Evolutionary conservation across 257 asterid genomes (phyloP).

Genomic region (Scutellaria barbata): DNA sequence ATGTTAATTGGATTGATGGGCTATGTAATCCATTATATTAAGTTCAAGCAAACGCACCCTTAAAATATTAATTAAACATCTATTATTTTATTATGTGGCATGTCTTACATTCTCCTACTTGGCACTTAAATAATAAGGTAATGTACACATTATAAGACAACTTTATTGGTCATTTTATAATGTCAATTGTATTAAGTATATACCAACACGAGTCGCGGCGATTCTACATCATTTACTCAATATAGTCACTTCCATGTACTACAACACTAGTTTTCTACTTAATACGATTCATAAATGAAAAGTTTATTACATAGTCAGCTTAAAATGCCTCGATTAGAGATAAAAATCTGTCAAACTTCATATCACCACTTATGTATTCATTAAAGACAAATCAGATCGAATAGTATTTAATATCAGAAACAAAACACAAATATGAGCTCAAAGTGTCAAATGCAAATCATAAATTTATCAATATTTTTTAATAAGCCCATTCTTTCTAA

Average conservation of each 20-base stretch:
- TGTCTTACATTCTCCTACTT: not conserved
- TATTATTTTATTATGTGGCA: not conserved
- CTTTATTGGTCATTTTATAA: not conserved
- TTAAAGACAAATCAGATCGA: not conserved
- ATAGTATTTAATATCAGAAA: too few species aligned
- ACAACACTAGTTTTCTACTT: not conserved
- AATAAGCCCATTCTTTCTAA: too few species aligned
- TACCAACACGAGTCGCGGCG: not conserved
- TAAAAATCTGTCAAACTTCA: not conserved
- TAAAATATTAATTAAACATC: too few species aligned
- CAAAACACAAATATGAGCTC: not conserved
- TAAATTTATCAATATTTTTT: not conserved
- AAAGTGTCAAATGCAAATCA: not conserved
- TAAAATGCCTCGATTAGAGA: not conserved
- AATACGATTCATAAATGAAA: not conserved
- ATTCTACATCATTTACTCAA: not conserved
- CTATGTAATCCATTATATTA: too few species aligned
- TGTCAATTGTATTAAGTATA: not conserved
- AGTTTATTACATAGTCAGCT: not conserved
- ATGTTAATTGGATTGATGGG: too few species aligned
- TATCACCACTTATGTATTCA: not conserved
- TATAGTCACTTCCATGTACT: constrained; percentile 7
- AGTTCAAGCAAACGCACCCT: too few species aligned
- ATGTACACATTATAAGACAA: not conserved
- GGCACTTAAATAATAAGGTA: not conserved